phyloP scores from a whole-genome alignment of 768 basidiomycete species.

The Albatrellus ellisii region DNA sequence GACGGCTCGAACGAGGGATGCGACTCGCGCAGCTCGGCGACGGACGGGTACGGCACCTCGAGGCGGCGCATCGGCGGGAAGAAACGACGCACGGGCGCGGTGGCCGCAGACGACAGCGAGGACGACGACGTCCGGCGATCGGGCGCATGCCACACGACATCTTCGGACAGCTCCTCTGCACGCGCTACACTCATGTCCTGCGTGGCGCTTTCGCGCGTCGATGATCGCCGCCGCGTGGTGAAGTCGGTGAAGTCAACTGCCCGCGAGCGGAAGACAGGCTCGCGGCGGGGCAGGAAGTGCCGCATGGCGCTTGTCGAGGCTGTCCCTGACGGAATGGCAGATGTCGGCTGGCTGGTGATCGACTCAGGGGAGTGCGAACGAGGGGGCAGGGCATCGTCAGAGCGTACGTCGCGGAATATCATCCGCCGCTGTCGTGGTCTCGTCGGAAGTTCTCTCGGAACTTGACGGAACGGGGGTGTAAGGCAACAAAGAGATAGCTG shows the following conservation, averaged over 20 bases:
- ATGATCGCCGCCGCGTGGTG: conserved; percentile 48
- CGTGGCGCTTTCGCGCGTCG: conserved; percentile 21
- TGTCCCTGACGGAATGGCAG: not conserved
- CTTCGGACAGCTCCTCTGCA: conserved; percentile 5
- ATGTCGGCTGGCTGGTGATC: too few species aligned
- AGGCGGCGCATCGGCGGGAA: conserved; percentile 10
- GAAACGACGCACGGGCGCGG: not conserved
- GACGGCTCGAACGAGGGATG: not conserved
- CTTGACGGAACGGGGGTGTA: too few species aligned
- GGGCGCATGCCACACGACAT: too few species aligned
- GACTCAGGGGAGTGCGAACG: too few species aligned
- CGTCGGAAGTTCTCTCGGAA: too few species aligned
- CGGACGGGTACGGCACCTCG: conserved; percentile 9
- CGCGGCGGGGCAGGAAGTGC: conserved; percentile 50
- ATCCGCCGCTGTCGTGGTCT: too few species aligned
- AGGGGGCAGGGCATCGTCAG: too few species aligned
- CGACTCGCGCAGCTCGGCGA: not conserved
- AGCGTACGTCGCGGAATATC: too few species aligned
- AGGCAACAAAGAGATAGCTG: too few species aligned
- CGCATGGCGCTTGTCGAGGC: conserved; percentile 28
- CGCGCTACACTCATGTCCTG: conserved; percentile 2
- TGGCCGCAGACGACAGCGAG: not conserved
- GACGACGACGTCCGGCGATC: conserved; percentile 6
- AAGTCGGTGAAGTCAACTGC: conserved; percentile 64
- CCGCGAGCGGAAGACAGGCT: conserved; percentile 31